A percentile compares a stretch with the other conserved stretches of the same genome.
Conservation (phyloP, 2,329 filamentous ascomycete species). For the Colletotrichum spaethianum region DNA sequence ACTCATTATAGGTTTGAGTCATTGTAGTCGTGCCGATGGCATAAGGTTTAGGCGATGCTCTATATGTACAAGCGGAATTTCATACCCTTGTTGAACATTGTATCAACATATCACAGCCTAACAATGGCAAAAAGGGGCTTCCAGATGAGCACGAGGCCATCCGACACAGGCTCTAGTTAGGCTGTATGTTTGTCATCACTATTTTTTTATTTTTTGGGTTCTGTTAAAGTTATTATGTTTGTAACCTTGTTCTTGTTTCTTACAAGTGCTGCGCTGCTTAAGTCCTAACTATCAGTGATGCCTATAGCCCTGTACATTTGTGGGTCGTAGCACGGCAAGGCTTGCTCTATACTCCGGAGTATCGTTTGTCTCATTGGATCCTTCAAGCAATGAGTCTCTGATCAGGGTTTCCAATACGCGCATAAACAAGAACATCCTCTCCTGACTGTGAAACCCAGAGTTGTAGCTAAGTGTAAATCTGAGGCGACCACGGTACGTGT, state of each 20-base stretch:
- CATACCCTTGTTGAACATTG: neutral
- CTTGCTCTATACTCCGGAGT: neutral
- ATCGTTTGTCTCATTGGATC: neutral
- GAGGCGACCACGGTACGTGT: neutral
- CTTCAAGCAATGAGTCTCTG: neutral
- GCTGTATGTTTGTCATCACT: too few relatives aligned
- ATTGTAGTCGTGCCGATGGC: neutral
- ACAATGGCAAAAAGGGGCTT: neutral
- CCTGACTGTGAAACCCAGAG: constrained; percentile 9
- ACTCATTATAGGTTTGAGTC: neutral
- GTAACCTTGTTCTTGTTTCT: too few relatives aligned
- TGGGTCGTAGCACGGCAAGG: too few relatives aligned
- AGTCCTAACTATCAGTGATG: too few relatives aligned
- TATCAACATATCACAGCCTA: neutral
- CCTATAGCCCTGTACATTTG: too few relatives aligned
- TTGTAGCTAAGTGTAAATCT: constrained; percentile 23
- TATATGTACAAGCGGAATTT: neutral
- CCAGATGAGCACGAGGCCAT: neutral
- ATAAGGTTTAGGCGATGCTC: too few relatives aligned
- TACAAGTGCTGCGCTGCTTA: too few relatives aligned
- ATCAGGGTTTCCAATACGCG: neutral
- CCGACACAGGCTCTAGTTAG: neutral
- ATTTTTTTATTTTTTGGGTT: too few relatives aligned
- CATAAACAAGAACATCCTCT: neutral
- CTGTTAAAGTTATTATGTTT: too few relatives aligned